Conservation (phyloP, 2,329 filamentous ascomycete genomes). For the Hymenoscyphus occultus region DNA sequence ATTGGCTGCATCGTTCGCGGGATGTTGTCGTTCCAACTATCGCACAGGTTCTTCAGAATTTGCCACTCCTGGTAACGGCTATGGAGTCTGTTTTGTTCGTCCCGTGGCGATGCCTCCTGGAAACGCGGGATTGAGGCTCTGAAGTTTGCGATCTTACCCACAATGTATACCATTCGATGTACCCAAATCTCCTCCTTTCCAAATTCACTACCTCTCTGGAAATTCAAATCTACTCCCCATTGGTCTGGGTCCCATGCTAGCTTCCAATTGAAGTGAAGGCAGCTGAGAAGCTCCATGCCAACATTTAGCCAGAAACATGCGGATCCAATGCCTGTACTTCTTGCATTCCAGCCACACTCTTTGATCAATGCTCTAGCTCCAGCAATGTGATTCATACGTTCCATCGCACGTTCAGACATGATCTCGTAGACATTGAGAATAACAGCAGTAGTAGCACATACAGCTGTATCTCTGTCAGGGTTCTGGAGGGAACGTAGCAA, state of each 20-base stretch:
- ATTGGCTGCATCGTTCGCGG: constrained; percentile 86
- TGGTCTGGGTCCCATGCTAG: constrained; percentile 86
- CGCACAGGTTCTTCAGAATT: constrained; percentile 73
- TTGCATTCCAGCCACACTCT: constrained; percentile 85
- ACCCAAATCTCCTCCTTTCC: constrained; percentile 82
- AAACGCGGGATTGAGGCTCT: constrained; percentile 65
- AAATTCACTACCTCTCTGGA: constrained; percentile 53
- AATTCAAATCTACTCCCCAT: constrained; percentile 82
- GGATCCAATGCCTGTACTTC: constrained; percentile 71
- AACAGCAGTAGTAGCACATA: constrained; percentile 84
- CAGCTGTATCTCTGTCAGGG: constrained; percentile 75
- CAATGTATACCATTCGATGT: constrained; percentile 82
- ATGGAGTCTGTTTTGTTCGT: constrained; percentile 62
- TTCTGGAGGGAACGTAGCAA: constrained; percentile 76
- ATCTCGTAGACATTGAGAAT: constrained; percentile 90
- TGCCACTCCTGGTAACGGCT: constrained; percentile 74
- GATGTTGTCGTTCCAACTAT: constrained; percentile 75
- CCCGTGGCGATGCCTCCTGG: constrained; percentile 56
- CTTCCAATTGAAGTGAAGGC: constrained; percentile 82
- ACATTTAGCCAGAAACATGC: constrained; percentile 96
- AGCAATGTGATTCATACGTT: constrained; percentile 86
- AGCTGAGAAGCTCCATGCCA: constrained; percentile 84
- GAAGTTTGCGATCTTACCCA: constrained; percentile 85
- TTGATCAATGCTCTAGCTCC: constrained; percentile 82
- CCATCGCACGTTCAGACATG: constrained; percentile 76